phyloP scores from a whole-genome alignment of 163 green algal species.

The Volvox carteri region DNA sequence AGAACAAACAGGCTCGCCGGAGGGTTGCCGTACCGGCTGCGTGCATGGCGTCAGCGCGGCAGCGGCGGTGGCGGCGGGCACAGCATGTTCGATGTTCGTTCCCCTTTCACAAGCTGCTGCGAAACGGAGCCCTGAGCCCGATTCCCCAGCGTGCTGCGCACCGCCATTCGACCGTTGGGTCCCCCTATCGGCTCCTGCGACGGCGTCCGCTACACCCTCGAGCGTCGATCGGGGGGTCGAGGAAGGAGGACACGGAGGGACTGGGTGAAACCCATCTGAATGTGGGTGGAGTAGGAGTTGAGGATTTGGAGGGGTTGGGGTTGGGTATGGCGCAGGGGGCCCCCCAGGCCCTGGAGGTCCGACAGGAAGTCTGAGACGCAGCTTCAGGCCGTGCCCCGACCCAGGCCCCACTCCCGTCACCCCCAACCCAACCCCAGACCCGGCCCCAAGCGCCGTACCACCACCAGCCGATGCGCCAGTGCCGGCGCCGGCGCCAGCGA shows the following conservation, averaged over 20 bases:
- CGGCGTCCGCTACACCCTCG: too few species aligned
- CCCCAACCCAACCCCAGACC: background rate
- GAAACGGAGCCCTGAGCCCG: too few species aligned
- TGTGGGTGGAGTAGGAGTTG: background rate
- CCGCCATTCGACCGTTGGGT: background rate
- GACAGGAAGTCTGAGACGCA: constrained; percentile 26
- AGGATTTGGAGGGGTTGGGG: background rate
- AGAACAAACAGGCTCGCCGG: background rate
- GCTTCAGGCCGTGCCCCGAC: constrained; percentile 22
- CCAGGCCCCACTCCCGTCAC: background rate
- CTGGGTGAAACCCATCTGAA: too few species aligned
- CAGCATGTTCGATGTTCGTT: background rate
- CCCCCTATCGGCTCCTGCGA: too few species aligned
- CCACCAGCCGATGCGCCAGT: background rate
- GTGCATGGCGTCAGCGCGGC: background rate
- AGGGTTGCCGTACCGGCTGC: background rate
- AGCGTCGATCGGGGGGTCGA: too few species aligned
- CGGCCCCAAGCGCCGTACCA: background rate
- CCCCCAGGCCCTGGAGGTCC: background rate
- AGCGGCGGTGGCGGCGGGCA: background rate
- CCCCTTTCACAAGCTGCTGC: too few species aligned
- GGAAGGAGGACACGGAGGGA: too few species aligned
- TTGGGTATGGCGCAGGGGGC: background rate
- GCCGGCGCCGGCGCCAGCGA: background rate
- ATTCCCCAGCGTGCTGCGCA: background rate